phyloP scores from a whole-genome alignment of 768 basidiomycete genomes.

The Psilocybe cubensis region DNA sequence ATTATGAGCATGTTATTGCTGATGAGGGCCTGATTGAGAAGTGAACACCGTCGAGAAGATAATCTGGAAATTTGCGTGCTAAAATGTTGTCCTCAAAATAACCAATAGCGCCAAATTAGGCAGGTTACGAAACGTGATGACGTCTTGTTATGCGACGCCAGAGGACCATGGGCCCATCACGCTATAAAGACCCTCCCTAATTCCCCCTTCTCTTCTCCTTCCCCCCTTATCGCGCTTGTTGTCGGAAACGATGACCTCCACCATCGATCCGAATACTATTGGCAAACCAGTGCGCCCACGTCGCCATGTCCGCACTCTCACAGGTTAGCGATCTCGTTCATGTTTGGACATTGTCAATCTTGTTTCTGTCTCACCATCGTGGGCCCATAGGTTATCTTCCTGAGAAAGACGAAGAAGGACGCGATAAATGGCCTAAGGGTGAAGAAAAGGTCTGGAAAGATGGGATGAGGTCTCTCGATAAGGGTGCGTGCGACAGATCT shows the following conservation, averaged over 20 bases:
- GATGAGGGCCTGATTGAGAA: not conserved
- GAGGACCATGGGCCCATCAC: conserved; percentile 4
- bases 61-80: not conserved
- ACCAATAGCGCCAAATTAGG: conserved; percentile 8
- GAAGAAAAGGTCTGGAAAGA: conserved; percentile 78
- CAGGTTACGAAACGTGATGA: conserved; percentile 14
- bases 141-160: conserved; percentile 22
- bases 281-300: conserved; percentile 63
- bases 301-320: conserved; percentile 71
- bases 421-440: conserved; percentile 86
- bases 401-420: conserved; percentile 74
- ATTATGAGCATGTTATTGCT: not conserved
- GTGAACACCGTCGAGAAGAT: not conserved
- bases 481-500: conserved; percentile 42
- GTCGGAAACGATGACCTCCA: conserved; percentile 57
- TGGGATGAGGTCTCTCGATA: conserved; percentile 58
- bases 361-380: not conserved
- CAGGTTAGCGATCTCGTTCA: conserved; percentile 42
- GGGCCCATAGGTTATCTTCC: conserved; percentile 69
- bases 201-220: not conserved
- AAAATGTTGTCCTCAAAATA: not conserved
- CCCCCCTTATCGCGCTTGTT: conserved; percentile 13
- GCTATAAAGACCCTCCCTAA: conserved; percentile 15
- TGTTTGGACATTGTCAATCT: not conserved
- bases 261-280: conserved; percentile 65